Percentiles rank a stretch among this genome's conserved stretches.
phyloP scores from a whole-genome alignment of 345 rosid species.

The Corchorus capsularis region DNA sequence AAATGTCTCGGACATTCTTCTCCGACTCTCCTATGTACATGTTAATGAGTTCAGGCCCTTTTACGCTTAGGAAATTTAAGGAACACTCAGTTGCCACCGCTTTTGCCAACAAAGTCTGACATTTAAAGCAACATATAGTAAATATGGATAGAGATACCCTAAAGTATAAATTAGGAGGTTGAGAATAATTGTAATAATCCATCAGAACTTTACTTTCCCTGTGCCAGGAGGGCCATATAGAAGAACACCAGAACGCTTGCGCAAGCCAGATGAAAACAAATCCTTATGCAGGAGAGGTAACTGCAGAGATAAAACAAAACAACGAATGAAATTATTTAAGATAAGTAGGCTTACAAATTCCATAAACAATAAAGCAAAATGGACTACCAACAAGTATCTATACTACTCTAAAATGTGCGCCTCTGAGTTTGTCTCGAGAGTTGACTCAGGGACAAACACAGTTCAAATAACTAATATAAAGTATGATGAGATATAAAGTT shows the following conservation, averaged over 20 bases:
- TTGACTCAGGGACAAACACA: no score
- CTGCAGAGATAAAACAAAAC: constrained; percentile 37
- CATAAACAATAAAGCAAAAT: neutral
- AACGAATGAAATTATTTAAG: constrained; percentile 2
- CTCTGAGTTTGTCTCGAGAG: no score
- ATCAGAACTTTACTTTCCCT: constrained; percentile 67
- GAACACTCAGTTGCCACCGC: constrained; percentile 99
- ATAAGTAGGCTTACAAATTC: constrained; percentile 6
- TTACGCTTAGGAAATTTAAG: constrained; percentile 89
- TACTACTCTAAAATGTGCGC: no score
- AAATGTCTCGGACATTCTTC: constrained; percentile 93
- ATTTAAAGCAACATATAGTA: constrained; percentile 29
- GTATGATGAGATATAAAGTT: no score
- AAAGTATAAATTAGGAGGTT: constrained; percentile 5
- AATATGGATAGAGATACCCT: neutral
- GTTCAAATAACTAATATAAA: no score
- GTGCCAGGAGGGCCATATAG: constrained; percentile 99
- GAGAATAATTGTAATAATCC: constrained; percentile 20
- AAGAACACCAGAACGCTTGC: constrained; percentile 97
- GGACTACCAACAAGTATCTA: no score
- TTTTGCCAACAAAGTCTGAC: constrained; percentile 90
- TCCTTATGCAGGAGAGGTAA: constrained; percentile 93
- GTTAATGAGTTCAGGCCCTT: constrained; percentile 98
- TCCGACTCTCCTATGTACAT: constrained; percentile 99
- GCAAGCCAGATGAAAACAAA: constrained; percentile 90